Evolutionary conservation across 441 rosid species (phyloP).

Genomic region (Brassica balearica): DNA sequence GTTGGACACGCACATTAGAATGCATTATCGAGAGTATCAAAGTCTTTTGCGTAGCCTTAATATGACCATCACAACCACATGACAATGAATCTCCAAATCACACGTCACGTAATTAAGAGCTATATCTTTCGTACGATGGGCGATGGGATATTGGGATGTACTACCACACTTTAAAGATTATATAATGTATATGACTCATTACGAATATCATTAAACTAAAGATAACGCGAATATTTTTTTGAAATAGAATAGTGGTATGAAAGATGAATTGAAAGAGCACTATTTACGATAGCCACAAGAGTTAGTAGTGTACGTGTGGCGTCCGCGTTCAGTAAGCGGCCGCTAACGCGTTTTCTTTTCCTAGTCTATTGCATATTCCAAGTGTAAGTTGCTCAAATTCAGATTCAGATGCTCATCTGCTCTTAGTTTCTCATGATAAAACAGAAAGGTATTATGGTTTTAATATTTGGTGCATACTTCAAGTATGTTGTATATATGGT

Average conservation of each 20-base stretch:
- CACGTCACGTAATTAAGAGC: constrained; percentile 29
- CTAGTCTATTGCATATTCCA: constrained; percentile 20
- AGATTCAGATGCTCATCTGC: not conserved
- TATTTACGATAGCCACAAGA: constrained; percentile 16
- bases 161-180: not conserved
- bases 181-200: constrained; percentile 6
- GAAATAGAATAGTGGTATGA: constrained; percentile 30
- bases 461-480: not conserved
- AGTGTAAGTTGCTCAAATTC: not conserved
- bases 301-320: constrained; percentile 31
- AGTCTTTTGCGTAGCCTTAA: constrained; percentile 24
- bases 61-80: constrained; percentile 27
- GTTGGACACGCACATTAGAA: constrained; percentile 34
- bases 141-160: constrained; percentile 16
- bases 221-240: constrained; percentile 5
- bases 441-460: not conserved
- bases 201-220: constrained; percentile 1
- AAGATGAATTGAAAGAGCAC: constrained; percentile 19
- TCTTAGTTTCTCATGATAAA: not conserved
- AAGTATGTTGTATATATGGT: not conserved
- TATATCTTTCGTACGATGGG: not conserved
- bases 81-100: constrained; percentile 1
- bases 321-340: constrained; percentile 35
- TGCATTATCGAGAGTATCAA: not conserved
- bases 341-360: constrained; percentile 37